Conservation (phyloP, 306 rosid species). For the Betula pendula region DNA sequence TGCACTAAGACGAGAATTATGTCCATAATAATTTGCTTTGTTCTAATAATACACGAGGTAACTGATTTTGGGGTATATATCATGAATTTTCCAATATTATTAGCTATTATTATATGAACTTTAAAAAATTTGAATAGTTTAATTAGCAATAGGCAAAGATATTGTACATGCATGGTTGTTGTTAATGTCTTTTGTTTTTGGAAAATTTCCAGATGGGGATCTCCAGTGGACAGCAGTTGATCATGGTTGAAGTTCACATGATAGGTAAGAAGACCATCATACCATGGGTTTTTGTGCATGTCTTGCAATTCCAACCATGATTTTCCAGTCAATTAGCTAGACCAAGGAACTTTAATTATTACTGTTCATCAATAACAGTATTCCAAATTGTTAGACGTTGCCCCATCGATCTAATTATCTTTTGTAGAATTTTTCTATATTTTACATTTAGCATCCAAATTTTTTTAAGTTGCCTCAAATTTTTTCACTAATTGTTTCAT, state of each 20-base stretch:
- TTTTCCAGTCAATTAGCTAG: no score
- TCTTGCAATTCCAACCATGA: no score
- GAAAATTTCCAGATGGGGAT: background rate
- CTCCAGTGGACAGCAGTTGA: background rate
- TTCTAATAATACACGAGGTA: background rate
- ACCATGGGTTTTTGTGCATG: no score
- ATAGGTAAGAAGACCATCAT: background rate
- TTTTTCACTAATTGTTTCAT: no score
- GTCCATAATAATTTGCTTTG: background rate
- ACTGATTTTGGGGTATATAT: background rate
- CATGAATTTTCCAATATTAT: background rate
- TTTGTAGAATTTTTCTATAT: background rate
- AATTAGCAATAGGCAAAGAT: background rate
- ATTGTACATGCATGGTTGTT: background rate
- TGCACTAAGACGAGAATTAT: background rate
- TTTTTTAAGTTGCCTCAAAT: no score
- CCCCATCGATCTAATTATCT: background rate
- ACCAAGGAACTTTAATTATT: no score
- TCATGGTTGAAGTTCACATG: background rate
- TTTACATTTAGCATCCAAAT: no score
- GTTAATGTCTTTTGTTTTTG: background rate
- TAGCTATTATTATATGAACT: background rate
- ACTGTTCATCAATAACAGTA: no score
- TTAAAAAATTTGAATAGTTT: background rate
- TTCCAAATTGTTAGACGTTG: background rate